phyloP scores from a whole-genome alignment of 2,329 filamentous ascomycete genomes.

The Samsoniella hepiali region DNA sequence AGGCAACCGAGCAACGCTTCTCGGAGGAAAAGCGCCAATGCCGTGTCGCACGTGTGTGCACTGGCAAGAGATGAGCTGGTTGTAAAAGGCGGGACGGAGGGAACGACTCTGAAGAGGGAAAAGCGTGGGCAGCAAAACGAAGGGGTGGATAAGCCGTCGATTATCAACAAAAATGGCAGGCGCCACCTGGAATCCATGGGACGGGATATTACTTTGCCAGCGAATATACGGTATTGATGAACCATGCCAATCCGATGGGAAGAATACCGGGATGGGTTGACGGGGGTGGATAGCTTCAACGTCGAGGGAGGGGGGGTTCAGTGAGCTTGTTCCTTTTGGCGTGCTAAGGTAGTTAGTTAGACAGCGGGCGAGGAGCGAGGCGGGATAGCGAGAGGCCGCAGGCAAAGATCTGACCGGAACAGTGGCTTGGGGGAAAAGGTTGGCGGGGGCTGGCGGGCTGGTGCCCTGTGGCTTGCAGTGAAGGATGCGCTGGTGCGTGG shows the following conservation, averaged over 20 bases:
- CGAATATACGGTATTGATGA: background rate
- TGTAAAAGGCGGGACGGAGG: background rate
- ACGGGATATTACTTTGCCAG: background rate
- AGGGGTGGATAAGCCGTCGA: background rate
- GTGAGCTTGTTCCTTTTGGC: no score
- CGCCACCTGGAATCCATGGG: background rate
- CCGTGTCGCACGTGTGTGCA: background rate
- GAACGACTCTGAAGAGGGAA: background rate
- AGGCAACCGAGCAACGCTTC: background rate
- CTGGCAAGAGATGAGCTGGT: background rate
- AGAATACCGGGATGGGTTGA: background rate
- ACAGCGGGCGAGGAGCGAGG: background rate
- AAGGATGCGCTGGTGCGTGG: background rate
- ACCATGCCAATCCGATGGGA: background rate
- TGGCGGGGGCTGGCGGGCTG: background rate
- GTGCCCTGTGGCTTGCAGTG: constrained; percentile 4
- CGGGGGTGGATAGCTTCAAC: background rate
- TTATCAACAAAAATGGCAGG: background rate
- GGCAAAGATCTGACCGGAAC: background rate
- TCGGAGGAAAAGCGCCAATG: background rate
- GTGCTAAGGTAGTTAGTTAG: background rate
- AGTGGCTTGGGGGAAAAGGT: background rate
- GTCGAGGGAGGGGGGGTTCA: background rate
- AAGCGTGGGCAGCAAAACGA: background rate
- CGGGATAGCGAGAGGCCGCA: constrained; percentile 4